Conservation (phyloP, 257 asterid species). For the Forsythia suspensa region DNA sequence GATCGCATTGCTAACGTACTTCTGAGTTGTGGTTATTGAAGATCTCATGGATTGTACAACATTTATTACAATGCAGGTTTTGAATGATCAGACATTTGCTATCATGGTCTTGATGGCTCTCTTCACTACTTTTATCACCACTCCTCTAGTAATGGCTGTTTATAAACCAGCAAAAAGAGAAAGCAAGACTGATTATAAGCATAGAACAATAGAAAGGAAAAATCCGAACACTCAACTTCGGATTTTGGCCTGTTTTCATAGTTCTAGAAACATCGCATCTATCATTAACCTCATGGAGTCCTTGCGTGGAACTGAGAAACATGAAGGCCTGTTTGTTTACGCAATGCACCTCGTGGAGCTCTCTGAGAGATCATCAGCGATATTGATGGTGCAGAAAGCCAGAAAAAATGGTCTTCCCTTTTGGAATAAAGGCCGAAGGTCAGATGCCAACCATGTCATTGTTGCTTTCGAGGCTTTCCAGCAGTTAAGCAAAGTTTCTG, state of each 20-base stretch:
- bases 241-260: conserved; percentile 50
- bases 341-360: conserved; percentile 66
- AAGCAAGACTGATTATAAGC: conserved; percentile 26
- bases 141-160: conserved; percentile 51
- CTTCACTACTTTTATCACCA: conserved; percentile 61
- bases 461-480: conserved; percentile 60
- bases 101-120: conserved; percentile 68
- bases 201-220: conserved; percentile 47
- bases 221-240: conserved; percentile 40
- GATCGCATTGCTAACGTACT: neutral
- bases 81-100: conserved; percentile 61
- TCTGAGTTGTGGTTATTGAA: neutral
- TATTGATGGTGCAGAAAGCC: conserved; percentile 59
- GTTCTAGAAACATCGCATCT: conserved; percentile 48
- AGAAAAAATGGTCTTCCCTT: conserved; percentile 45
- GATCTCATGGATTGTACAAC: neutral
- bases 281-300: conserved; percentile 56
- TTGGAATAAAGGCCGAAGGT: conserved; percentile 35
- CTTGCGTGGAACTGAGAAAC: conserved; percentile 54
- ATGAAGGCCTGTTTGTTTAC: conserved; percentile 45
- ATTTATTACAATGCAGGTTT: conserved; percentile 33
- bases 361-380: conserved; percentile 60
- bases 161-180: conserved; percentile 52
- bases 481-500: conserved; percentile 44
- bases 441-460: conserved; percentile 41